Percentiles rank a stretch among this genome's conserved stretches.
Conservation (phyloP, 2,329 filamentous ascomycete species). For the Helminthosporium solani region DNA sequence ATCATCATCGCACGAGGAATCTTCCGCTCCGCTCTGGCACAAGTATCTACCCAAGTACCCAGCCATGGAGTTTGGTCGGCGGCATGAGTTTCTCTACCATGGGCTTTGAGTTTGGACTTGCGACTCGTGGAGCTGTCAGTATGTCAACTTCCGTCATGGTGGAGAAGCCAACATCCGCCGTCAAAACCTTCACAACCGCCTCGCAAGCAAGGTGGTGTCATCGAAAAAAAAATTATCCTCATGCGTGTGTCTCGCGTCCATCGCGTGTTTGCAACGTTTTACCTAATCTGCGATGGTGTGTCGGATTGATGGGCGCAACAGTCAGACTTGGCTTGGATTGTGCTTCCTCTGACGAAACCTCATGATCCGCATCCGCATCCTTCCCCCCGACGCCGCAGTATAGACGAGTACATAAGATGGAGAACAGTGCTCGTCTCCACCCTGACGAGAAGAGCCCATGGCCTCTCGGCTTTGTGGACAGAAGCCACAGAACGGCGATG, state of each 20-base stretch:
- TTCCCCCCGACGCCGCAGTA: not conserved
- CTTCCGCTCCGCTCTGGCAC: not conserved
- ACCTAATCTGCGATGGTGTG: slow-evolving; percentile 4
- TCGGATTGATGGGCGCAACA: slow-evolving; percentile 9
- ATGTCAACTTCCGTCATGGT: not conserved
- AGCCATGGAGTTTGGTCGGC: not conserved
- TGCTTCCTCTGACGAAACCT: slow-evolving; percentile 17
- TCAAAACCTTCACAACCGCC: not conserved
- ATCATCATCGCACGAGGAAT: slow-evolving; percentile 28
- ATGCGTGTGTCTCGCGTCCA: slow-evolving; percentile 9
- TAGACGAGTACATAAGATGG: no score
- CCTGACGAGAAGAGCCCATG: slow-evolving; percentile 15
- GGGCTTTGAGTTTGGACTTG: not conserved
- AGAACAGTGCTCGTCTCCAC: slow-evolving; percentile 11
- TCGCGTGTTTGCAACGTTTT: slow-evolving; percentile 7
- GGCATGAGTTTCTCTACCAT: not conserved
- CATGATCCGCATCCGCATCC: slow-evolving; percentile 7
- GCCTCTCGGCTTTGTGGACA: slow-evolving; percentile 5
- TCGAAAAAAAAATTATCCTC: not conserved
- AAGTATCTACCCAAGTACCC: not conserved
- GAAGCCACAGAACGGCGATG: slow-evolving; percentile 1
- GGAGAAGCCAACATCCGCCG: not conserved
- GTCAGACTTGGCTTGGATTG: slow-evolving; percentile 14
- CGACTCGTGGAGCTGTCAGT: not conserved
- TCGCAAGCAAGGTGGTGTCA: not conserved